Evolutionary conservation across 176 grass and related monocot genomes (phyloP), one percentile per base, ranked within the genome.

Genomic region (Raddia distichophylla): DNA sequence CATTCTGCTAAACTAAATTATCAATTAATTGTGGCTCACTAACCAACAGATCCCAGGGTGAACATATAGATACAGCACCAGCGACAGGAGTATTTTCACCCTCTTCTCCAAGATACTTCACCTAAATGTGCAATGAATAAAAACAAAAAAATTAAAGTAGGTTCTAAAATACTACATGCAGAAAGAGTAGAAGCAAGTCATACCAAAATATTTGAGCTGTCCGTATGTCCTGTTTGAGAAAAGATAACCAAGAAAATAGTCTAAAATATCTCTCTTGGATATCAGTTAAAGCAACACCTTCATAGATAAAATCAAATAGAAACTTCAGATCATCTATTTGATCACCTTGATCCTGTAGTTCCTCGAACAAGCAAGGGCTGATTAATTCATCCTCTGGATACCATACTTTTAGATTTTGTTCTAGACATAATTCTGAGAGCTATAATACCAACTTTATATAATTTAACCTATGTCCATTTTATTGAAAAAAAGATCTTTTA

Each of bases 31-130:
- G 9, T 10, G 73, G 59, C 62, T 63, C 48, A 71, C 88, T 78
- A 81, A 98, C 95, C 95, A 98, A 71, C 10, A 98, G 79, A 92
- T 98, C 95, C 92, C 92, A 98, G 42, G 95, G 95, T 71, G 95
- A 98, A 82, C 95, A 93, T 81, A 98, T 79, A 76, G 92, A 93
- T 67, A 84, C 88, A 84, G 90, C 92, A 86, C 92, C 95, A 93
- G 86, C 92, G 75, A 98, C 52, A 94, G 92, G 92, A 3, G 90
- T 94, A 77, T 85, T 89, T 74, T 93, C 92, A 80, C 95, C 95
- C 75, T 98, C 95, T 87, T 94, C 95, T 71, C 95, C 95, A 7
- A 98, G 92, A 89, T 98, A 98, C 79, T 98, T 98, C 35, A 98
- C 92, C 95, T 98, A 27, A 76, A 86, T 42, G 37, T 50, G 5